Conservation (phyloP, 805 yeast species). For the Barnettozyma vustinii region DNA sequence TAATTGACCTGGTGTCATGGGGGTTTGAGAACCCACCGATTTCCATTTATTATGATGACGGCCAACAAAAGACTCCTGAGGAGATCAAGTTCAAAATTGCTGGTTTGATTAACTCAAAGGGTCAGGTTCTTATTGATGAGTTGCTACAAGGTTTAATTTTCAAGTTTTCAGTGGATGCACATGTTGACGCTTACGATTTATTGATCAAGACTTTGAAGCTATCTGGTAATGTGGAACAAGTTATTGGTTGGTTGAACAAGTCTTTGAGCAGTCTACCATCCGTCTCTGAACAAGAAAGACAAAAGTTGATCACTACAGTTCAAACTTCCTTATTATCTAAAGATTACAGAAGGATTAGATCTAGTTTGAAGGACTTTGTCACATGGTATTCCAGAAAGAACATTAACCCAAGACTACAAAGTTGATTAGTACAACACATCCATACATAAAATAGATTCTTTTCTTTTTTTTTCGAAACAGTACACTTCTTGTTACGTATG, state of each 20-base stretch:
- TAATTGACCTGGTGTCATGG: slow-evolving; percentile 82
- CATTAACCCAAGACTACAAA: slow-evolving; percentile 40
- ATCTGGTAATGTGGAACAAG: slow-evolving; percentile 29
- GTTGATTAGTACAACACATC: neutral
- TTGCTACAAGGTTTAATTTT: slow-evolving; percentile 64
- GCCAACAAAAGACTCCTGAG: slow-evolving; percentile 32
- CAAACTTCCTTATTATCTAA: slow-evolving; percentile 57
- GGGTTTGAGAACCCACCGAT: slow-evolving; percentile 79
- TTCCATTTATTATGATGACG: slow-evolving; percentile 48
- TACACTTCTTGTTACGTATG: neutral
- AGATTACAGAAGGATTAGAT: slow-evolving; percentile 69
- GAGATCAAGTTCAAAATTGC: slow-evolving; percentile 5
- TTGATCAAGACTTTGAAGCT: slow-evolving; percentile 57
- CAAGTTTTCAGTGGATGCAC: slow-evolving; percentile 64
- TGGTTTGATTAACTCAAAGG: slow-evolving; percentile 44
- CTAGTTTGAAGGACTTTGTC: slow-evolving; percentile 69
- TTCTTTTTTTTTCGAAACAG: neutral
- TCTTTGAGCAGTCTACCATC: slow-evolving; percentile 55
- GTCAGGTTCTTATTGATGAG: slow-evolving; percentile 46
- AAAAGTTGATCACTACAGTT: slow-evolving; percentile 52
- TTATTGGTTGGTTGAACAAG: slow-evolving; percentile 52
- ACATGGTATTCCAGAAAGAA: slow-evolving; percentile 81
- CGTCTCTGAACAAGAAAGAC: slow-evolving; percentile 63
- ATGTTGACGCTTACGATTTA: slow-evolving; percentile 70
- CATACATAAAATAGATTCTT: neutral